Evolutionary conservation across 352 stramenopile species (phyloP).

Genomic region (Phytopythium kandeliae): DNA sequence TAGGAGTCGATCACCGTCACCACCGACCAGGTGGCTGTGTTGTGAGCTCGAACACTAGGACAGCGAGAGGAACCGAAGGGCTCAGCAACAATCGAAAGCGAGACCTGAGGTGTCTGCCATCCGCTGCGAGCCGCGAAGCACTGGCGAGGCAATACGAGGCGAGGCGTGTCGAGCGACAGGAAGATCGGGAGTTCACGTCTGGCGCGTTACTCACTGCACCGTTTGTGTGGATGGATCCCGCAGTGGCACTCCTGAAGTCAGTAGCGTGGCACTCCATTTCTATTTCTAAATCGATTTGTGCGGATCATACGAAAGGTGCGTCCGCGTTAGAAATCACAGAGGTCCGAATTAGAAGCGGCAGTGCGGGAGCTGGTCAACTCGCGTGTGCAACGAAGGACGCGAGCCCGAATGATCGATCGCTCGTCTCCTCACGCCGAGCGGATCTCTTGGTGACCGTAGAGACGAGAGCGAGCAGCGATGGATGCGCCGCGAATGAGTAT

Average conservation of each 20-base stretch:
- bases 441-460: conserved; percentile 3
- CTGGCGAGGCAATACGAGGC: too few relatives aligned
- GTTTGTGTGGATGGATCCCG: conserved; percentile 3
- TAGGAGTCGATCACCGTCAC: too few relatives aligned
- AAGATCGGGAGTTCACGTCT: not conserved
- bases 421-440: not conserved
- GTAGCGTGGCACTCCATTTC: not conserved
- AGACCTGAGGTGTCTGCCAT: too few relatives aligned
- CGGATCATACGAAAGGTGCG: too few relatives aligned
- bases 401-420: not conserved
- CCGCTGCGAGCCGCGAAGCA: too few relatives aligned
- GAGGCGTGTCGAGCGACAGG: too few relatives aligned
- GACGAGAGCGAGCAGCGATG: conserved; percentile 3
- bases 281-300: not conserved
- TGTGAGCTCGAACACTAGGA: too few relatives aligned
- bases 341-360: not conserved
- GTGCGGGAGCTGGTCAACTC: not conserved
- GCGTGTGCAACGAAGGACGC: conserved; percentile 1
- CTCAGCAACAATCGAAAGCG: too few relatives aligned
- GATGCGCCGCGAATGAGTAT: not conserved
- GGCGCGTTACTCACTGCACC: conserved; percentile 2
- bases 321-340: conserved; percentile 2
- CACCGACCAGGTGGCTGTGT: too few relatives aligned
- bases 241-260: not conserved
- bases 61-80: too few relatives aligned